Percentiles rank a stretch among this genome's conserved stretches.
Conservation (phyloP, 1,284 basidiomycete genomes). For the Ceratobasidium sp. region DNA sequence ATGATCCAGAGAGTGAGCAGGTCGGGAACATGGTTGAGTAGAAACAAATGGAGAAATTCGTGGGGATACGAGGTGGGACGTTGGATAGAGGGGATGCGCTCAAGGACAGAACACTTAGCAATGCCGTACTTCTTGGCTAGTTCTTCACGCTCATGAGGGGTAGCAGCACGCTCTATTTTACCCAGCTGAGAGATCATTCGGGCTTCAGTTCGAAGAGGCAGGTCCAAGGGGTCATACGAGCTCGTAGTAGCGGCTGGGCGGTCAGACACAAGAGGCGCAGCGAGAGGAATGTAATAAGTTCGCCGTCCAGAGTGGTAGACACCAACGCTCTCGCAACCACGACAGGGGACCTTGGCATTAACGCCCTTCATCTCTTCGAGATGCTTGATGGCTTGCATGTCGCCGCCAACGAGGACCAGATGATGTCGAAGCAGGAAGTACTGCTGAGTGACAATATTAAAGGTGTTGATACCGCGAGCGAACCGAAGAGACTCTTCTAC, state of each 20-base stretch:
- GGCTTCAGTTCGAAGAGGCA: slow-evolving; percentile 59
- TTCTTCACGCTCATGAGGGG: background rate
- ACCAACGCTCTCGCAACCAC: slow-evolving; percentile 59
- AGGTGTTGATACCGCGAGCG: slow-evolving; percentile 55
- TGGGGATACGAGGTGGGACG: slow-evolving; percentile 35
- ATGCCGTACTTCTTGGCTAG: slow-evolving; percentile 58
- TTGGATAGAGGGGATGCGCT: slow-evolving; percentile 24
- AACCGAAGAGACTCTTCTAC: slow-evolving; percentile 57
- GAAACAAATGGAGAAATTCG: slow-evolving; percentile 19
- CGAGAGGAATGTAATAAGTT: slow-evolving; percentile 46
- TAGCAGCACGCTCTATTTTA: slow-evolving; percentile 52
- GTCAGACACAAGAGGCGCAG: slow-evolving; percentile 5
- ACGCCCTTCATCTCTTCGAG: slow-evolving; percentile 60
- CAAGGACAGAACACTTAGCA: slow-evolving; percentile 57
- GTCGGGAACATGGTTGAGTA: slow-evolving; percentile 43
- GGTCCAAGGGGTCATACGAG: slow-evolving; percentile 49
- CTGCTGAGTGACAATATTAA: slow-evolving; percentile 50
- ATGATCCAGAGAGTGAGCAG: slow-evolving; percentile 1
- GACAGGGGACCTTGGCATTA: slow-evolving; percentile 60
- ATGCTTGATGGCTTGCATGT: slow-evolving; percentile 59
- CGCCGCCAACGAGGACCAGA: slow-evolving; percentile 57
- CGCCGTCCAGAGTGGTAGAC: background rate
- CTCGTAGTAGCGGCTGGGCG: background rate
- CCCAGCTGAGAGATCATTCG: no score
- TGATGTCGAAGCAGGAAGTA: slow-evolving; percentile 49